Evolutionary conservation across 495 filamentous ascomycete species (phyloP).

Genomic region (Lasiosphaeria ovina): DNA sequence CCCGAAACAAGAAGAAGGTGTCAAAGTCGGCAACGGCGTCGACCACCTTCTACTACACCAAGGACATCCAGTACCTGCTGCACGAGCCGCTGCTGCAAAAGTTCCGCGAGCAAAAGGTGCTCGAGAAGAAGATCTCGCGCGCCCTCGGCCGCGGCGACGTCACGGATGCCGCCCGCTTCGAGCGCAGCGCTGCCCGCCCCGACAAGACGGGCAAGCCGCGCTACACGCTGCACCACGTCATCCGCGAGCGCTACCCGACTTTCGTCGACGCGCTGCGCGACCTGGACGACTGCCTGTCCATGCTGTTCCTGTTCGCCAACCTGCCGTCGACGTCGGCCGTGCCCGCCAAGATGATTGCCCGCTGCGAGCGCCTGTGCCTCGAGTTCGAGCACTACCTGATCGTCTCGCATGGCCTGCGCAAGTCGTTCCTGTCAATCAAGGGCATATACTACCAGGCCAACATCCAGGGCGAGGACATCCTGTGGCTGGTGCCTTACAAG

Average conservation of each 20-base stretch:
- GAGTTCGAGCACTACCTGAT: slow-evolving; percentile 99
- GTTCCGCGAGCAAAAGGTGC: slow-evolving; percentile 92
- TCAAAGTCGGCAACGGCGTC: slow-evolving; percentile 83
- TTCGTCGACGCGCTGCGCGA: slow-evolving; percentile 93
- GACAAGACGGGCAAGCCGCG: slow-evolving; percentile 83
- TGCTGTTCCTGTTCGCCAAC: slow-evolving; percentile 96
- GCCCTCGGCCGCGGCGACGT: slow-evolving; percentile 90
- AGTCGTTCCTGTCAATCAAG: slow-evolving; percentile 97
- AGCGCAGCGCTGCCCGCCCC: slow-evolving; percentile 61
- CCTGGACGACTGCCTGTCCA: slow-evolving; percentile 92
- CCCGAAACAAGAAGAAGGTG: slow-evolving; percentile 92
- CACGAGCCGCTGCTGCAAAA: slow-evolving; percentile 94
- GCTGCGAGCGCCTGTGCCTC: slow-evolving; percentile 84
- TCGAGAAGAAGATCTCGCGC: slow-evolving; percentile 93
- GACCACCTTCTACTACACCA: slow-evolving; percentile 98
- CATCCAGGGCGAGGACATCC: slow-evolving; percentile 94
- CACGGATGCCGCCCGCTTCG: slow-evolving; percentile 68
- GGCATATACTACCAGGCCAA: slow-evolving; percentile 99
- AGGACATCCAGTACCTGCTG: slow-evolving; percentile 96
- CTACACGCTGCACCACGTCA: slow-evolving; percentile 90
- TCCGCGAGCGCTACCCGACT: slow-evolving; percentile 96
- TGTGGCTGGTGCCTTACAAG: slow-evolving; percentile 96
- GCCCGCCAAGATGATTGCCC: slow-evolving; percentile 86
- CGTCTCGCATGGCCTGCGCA: slow-evolving; percentile 80
- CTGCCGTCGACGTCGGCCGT: slow-evolving; percentile 86